Percentiles rank a stretch among this genome's conserved stretches.
Evolutionary conservation across 495 filamentous ascomycete genomes (phyloP).

Genomic region (Sphaerosporella brunnea): DNA sequence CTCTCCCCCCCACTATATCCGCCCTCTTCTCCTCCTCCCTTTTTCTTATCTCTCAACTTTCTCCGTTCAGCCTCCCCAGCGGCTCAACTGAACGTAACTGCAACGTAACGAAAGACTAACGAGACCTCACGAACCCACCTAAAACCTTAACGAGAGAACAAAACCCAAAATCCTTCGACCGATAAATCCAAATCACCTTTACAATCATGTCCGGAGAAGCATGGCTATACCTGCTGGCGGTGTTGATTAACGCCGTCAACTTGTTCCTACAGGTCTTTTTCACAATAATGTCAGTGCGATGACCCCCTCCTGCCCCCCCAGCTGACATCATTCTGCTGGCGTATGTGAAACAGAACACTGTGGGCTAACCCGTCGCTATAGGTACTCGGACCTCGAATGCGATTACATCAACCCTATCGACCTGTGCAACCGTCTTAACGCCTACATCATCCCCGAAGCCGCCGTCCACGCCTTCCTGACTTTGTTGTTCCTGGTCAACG

Average conservation of each 20-base stretch:
- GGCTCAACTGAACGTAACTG: background rate
- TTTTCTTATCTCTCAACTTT: background rate
- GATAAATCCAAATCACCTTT: conserved; percentile 4
- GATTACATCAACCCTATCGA: conserved; percentile 99
- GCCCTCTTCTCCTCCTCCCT: background rate
- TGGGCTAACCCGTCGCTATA: conserved; percentile 5
- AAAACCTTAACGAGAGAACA: background rate
- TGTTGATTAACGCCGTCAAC: conserved; percentile 99
- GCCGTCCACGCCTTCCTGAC: conserved; percentile 92
- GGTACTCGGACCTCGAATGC: conserved; percentile 32
- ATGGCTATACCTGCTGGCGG: conserved; percentile 96
- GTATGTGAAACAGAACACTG: too few relatives aligned
- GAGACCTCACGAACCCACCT: conserved; percentile 3
- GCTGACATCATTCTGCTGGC: conserved; percentile 5
- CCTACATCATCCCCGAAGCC: conserved; percentile 98
- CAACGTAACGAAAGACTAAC: conserved; percentile 2
- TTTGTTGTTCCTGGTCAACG: conserved; percentile 88
- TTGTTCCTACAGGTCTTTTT: conserved; percentile 99
- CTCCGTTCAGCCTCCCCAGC: conserved; percentile 2
- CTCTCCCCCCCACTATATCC: background rate
- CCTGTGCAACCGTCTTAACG: conserved; percentile 99
- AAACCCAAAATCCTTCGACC: background rate
- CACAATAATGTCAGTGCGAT: conserved; percentile 73
- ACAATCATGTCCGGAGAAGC: conserved; percentile 93
- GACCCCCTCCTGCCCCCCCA: background rate